Evolutionary conservation across 2,329 filamentous ascomycete species (phyloP), one percentile per base, ranked within the genome.

Genomic region (Hymenotorrendiella dingleyae): DNA sequence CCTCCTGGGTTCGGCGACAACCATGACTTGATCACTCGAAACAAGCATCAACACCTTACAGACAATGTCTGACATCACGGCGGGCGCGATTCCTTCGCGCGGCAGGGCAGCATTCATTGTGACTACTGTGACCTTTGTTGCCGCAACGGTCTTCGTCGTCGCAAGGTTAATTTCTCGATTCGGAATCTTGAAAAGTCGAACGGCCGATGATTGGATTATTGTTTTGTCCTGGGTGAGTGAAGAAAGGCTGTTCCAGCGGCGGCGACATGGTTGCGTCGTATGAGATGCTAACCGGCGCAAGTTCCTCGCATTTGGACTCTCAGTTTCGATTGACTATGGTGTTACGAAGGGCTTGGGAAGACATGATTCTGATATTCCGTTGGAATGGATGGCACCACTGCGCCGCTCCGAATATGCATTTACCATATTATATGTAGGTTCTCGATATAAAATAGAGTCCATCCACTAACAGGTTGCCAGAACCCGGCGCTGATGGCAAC

Each of bases 401-500:
- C 74, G 80, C 44, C 68, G 67, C 37, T 72, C 68, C 53, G 75
- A 82, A 72, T 82, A 82, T 65, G 73, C 73, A 44, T 81, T 82
- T 54, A 80, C 78, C 6, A 71, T 83, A 27, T 60, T 82, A 47
- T 82, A 82, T 54, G 75, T 78, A 64, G 34, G 73, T 62, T 8
- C 9, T 26, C 4, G 9, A 4, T 14, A 5, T 19, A 17, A 3
- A 9, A n/a, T 4, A 10, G 12, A 17, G 10, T 32, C 4, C 16
- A 6, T 14, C 11, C 4, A 24, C 28, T 37, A 16, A 39, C 27
- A 35, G 6, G n/a, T 21, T 26, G 7, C 17, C 56, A 90, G 81
- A 94, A 95, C 59, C 89, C 89, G 10, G 84, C 86, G 3, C 71
- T 95, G 43, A 94, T 94, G 86, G 81, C 84, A 3, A 88, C 87